A percentile compares a stretch with the other conserved stretches of the same genome.
Conservation (phyloP, 1,284 basidiomycete species). For the Rhodotorula sp. region DNA sequence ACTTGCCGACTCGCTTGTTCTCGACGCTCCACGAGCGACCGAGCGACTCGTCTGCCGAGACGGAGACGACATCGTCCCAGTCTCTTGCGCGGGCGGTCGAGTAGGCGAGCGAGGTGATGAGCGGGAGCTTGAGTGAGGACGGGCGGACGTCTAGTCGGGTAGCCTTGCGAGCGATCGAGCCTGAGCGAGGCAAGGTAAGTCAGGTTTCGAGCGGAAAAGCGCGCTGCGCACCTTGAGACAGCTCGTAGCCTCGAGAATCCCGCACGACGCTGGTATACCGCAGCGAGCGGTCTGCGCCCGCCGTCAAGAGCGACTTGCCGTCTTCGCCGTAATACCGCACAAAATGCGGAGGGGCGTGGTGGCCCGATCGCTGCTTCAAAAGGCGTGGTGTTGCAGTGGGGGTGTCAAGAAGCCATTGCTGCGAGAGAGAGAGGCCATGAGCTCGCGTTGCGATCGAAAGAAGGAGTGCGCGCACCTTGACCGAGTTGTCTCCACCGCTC, state of each 20-base stretch:
- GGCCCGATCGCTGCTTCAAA: conserved; percentile 88
- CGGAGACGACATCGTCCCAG: conserved; percentile 95
- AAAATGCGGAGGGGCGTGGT: conserved; percentile 83
- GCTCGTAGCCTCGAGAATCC: conserved; percentile 87
- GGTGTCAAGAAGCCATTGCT: conserved; percentile 99
- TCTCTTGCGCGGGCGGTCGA: conserved; percentile 55
- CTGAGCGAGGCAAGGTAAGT: conserved; percentile 49
- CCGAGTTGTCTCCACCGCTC: conserved; percentile 85
- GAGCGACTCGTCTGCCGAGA: conserved; percentile 70
- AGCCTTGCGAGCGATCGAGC: conserved; percentile 81
- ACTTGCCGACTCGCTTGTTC: conserved; percentile 75
- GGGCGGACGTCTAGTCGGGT: conserved; percentile 74
- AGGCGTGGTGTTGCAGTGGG: conserved; percentile 79
- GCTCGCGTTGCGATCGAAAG: conserved; percentile 19
- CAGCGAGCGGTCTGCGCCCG: conserved; percentile 73
- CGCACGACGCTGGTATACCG: conserved; percentile 88
- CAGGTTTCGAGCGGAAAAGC: not conserved
- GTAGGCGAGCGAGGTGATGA: conserved; percentile 35
- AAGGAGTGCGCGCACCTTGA: conserved; percentile 64
- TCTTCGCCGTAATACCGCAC: conserved; percentile 95
- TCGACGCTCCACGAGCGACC: conserved; percentile 83
- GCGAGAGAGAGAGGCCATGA: conserved; percentile 61
- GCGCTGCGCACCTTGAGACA: conserved; percentile 76
- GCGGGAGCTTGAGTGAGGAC: conserved; percentile 64
- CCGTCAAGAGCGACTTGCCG: conserved; percentile 88